Evolutionary conservation across 495 filamentous ascomycete species (phyloP).

Genomic region (Aspergillus diversus): DNA sequence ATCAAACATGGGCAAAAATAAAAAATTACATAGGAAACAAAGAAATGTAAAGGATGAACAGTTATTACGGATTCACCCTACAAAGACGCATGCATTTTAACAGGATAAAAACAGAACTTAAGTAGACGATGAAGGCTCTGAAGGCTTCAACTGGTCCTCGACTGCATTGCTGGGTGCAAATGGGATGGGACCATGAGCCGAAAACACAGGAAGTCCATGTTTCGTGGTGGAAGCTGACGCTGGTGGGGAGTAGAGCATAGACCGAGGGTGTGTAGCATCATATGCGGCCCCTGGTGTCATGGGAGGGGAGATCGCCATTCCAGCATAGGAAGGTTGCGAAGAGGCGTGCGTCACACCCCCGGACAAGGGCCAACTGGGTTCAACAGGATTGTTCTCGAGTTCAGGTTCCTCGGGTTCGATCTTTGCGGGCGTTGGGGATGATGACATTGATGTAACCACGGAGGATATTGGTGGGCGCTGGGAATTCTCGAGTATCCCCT

Average conservation of each 20-base stretch:
- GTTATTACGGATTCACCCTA: too few species aligned
- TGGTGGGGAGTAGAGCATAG: conserved; percentile 34
- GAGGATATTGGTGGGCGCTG: neutral
- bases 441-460: conserved; percentile 3
- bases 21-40: conserved; percentile 4
- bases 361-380: neutral
- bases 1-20: conserved; percentile 20
- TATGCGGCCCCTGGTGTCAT: conserved; percentile 26
- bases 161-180: conserved; percentile 38
- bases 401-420: neutral
- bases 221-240: conserved; percentile 41
- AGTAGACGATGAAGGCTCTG: neutral
- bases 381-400: neutral
- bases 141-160: neutral
- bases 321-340: conserved; percentile 13
- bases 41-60: neutral
- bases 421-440: conserved; percentile 7
- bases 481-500: neutral
- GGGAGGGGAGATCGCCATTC: conserved; percentile 27
- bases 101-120: neutral
- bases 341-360: conserved; percentile 11
- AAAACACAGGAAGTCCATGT: conserved; percentile 54
- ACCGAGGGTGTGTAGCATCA: conserved; percentile 19
- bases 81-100: too few species aligned
- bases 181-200: conserved; percentile 53